Conservation (phyloP, 805 yeast genomes). For the Candida stauntonica region DNA sequence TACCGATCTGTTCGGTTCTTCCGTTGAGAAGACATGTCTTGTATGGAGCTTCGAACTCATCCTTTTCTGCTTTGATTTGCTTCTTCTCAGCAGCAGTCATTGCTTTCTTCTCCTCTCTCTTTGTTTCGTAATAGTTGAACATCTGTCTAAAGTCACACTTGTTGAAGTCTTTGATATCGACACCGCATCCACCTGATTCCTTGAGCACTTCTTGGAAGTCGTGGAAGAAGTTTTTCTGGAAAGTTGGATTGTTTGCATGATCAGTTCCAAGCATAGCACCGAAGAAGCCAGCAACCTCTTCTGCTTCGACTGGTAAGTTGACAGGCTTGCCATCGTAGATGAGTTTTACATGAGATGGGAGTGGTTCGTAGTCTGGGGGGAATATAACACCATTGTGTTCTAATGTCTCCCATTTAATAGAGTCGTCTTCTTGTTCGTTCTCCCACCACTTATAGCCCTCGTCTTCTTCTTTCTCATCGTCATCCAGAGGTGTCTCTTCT, state of each 20-base stretch:
- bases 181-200: constrained; percentile 63
- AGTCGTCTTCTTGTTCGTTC: constrained; percentile 61
- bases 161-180: constrained; percentile 50
- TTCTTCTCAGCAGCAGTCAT: constrained; percentile 74
- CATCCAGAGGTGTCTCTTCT: constrained; percentile 25
- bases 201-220: constrained; percentile 70
- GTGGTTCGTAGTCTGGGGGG: constrained; percentile 87
- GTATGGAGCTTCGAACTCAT: constrained; percentile 71
- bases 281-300: constrained; percentile 94
- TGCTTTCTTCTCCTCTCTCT: constrained; percentile 68
- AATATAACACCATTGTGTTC: constrained; percentile 89
- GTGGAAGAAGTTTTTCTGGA: constrained; percentile 79
- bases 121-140: constrained; percentile 61
- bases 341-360: constrained; percentile 73
- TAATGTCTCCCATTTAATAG: constrained; percentile 79
- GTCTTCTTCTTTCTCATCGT: constrained; percentile 46
- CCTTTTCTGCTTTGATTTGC: constrained; percentile 64
- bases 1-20: constrained; percentile 87
- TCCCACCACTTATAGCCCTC: constrained; percentile 86
- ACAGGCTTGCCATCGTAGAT: constrained; percentile 77
- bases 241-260: constrained; percentile 81
- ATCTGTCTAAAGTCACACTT: constrained; percentile 79
- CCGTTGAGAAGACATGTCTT: constrained; percentile 82
- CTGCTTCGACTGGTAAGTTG: constrained; percentile 72
- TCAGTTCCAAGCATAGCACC: constrained; percentile 87